Percentiles rank a stretch among this genome's conserved stretches.
These are phyloP conservation scores for Fusarium pseudograminearum DNA, from an alignment of 2,329 filamentous ascomycete genomes.

Conservation along the genomic window DNA sequence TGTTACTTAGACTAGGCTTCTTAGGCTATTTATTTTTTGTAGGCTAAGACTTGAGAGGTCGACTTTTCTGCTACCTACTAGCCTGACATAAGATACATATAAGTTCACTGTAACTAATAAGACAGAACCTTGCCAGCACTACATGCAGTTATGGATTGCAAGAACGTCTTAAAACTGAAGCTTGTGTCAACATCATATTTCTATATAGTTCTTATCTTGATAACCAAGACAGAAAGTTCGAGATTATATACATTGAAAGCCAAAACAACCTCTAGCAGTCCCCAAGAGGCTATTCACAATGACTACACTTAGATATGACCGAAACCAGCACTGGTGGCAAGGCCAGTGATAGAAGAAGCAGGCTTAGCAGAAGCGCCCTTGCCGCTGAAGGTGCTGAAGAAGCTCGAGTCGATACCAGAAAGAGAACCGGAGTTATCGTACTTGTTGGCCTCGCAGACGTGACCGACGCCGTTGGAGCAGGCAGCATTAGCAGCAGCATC, in stretches of 20 bases:
- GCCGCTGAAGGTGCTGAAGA: constrained; percentile 63
- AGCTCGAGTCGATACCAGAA: constrained; percentile 56
- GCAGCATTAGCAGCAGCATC: constrained; percentile 52
- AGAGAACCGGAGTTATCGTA: constrained; percentile 58
- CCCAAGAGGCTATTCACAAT: background rate
- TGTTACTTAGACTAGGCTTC: too few relatives aligned
- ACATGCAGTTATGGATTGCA: background rate
- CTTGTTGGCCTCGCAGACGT: constrained; percentile 63
- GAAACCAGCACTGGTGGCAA: constrained; percentile 59
- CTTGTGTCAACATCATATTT: constrained; percentile 10
- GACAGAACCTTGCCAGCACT: background rate
- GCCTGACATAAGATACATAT: too few relatives aligned
- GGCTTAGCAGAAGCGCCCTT: constrained; percentile 61
- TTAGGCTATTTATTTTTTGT: too few relatives aligned
- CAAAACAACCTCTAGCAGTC: background rate
- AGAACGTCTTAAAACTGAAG: background rate
- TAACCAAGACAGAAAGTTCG: background rate
- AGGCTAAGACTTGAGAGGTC: too few relatives aligned
- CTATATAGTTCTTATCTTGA: background rate
- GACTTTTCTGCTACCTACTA: too few relatives aligned
- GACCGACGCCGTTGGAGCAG: constrained; percentile 61
- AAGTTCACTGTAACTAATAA: too few relatives aligned
- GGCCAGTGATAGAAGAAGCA: constrained; percentile 51
- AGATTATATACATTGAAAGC: constrained; percentile 23
- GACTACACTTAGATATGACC: constrained; percentile 54